Conservation (phyloP, 768 basidiomycete species). For the Lactarius quietus region DNA sequence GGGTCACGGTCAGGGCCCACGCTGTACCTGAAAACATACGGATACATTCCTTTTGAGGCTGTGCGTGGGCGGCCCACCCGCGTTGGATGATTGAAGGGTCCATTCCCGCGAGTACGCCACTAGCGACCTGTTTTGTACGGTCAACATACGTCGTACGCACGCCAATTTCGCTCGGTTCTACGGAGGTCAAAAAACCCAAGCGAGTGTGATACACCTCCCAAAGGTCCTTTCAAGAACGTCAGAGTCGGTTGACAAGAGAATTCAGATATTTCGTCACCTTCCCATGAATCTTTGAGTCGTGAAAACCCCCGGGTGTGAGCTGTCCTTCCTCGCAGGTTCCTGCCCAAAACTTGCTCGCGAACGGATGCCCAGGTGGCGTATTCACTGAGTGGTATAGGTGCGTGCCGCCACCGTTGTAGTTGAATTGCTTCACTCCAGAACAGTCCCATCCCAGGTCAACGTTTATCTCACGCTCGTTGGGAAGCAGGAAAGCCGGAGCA, state of each 20-base stretch:
- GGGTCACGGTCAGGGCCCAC: neutral
- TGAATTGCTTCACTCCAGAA: conserved; percentile 35
- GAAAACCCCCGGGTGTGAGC: conserved; percentile 41
- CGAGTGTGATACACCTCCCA: conserved; percentile 40
- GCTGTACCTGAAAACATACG: neutral
- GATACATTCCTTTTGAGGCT: conserved; percentile 38
- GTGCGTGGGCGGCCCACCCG: conserved; percentile 38
- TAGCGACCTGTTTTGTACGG: conserved; percentile 45
- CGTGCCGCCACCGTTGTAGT: conserved; percentile 35
- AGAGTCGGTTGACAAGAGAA: conserved; percentile 2
- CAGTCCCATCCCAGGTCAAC: conserved; percentile 40
- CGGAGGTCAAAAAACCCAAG: conserved; percentile 38
- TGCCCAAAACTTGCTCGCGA: conserved; percentile 42
- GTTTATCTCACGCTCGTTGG: conserved; percentile 40
- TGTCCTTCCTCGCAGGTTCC: conserved; percentile 47
- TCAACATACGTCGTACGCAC: conserved; percentile 42
- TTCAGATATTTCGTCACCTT: conserved; percentile 28
- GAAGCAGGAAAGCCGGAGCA: conserved; percentile 47
- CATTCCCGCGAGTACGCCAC: conserved; percentile 44
- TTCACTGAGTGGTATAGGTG: conserved; percentile 39
- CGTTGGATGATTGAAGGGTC: conserved; percentile 33
- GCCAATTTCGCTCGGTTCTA: conserved; percentile 38
- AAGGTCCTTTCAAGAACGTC: conserved; percentile 36
- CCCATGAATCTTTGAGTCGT: conserved; percentile 41
- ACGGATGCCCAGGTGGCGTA: conserved; percentile 42